A percentile compares a stretch with the other conserved stretches of the same genome.
Conservation (phyloP, 2,329 filamentous ascomycete species). For the Xylariaceae sp. region DNA sequence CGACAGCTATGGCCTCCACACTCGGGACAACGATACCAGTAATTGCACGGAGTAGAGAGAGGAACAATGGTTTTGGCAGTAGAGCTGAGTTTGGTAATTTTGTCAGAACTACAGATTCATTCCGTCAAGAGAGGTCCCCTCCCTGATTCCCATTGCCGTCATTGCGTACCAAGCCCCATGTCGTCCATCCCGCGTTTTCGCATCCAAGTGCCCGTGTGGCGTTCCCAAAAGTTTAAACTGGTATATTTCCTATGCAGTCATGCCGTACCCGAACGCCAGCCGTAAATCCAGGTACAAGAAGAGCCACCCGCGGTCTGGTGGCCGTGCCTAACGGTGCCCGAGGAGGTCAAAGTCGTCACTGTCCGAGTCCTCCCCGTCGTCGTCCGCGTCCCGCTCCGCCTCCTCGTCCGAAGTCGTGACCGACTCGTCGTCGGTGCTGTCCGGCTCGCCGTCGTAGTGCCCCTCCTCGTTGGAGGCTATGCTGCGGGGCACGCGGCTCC, state of each 20-base stretch:
- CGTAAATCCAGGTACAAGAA: constrained; percentile 13
- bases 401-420: constrained; percentile 29
- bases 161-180: too few species aligned
- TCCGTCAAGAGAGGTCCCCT: too few species aligned
- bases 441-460: constrained; percentile 27
- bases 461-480: constrained; percentile 28
- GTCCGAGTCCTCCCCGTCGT: constrained; percentile 38
- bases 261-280: constrained; percentile 21
- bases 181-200: neutral
- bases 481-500: constrained; percentile 39
- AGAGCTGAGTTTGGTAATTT: too few species aligned
- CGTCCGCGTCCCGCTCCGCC: constrained; percentile 41
- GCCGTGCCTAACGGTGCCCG: constrained; percentile 22
- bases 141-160: too few species aligned
- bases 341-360: constrained; percentile 33
- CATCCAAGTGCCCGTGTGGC: too few species aligned
- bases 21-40: too few species aligned
- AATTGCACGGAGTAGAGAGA: too few species aligned
- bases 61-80: too few species aligned
- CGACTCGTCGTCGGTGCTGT: constrained; percentile 20
- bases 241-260: constrained; percentile 18
- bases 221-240: too few species aligned
- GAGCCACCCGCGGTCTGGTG: constrained; percentile 10
- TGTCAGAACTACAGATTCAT: too few species aligned
- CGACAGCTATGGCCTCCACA: too few species aligned